Base-by-base conservation (phyloP, 192 early-diverging fungal genomes). In the Gigaspora rosea region DNA sequence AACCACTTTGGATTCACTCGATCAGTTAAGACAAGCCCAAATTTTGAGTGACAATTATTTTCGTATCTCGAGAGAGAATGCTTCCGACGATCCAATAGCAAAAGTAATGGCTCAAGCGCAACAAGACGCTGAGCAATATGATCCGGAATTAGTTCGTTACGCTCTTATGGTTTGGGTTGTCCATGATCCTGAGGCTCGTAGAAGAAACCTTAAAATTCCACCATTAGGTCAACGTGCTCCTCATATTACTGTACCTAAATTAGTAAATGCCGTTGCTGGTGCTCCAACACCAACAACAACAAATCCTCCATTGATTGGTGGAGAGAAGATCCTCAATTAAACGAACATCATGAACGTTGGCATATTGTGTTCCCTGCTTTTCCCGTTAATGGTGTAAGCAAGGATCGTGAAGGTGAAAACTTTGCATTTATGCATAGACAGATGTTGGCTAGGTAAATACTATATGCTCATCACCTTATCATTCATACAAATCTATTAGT, bases 311-410 rank as follows among this genome's bases (percentile, higher is more conserved):
- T 27, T 27, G 13, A 49, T 13, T 68, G 41, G 46, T 68, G 16
- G 7, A 47, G 47, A 27, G 66, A 68, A 49, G 66, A 68, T 49
- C 66, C 66, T 22, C 47, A 68, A 49, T 13, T 68, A 2, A 49
- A 27, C 22, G 66, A 68, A 18, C 66, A 68, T 49, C 66, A 68
- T 47, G 66, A 68, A n/a, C 66, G 49, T 50, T 68, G 66, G 66
- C 66, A 68, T 22, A 32, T 68, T 20, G 66, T 68, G 3, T 68
- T 35, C 27, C 22, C 6, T 9, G 41, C 3, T 22, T 1, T 2
- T 3, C 66, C 66, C 1, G 4, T 8, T 2, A 11, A 13, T 13
- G 8, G 18, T 27, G 13, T 27, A 8, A 7, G 15, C 4, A 68
- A 68, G 47, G 66, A 68, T 68, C 47, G 66, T 10, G 13, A 68